phyloP scores from a whole-genome alignment of 2,329 filamentous ascomycete genomes.

The Huntiella abstrusa region DNA sequence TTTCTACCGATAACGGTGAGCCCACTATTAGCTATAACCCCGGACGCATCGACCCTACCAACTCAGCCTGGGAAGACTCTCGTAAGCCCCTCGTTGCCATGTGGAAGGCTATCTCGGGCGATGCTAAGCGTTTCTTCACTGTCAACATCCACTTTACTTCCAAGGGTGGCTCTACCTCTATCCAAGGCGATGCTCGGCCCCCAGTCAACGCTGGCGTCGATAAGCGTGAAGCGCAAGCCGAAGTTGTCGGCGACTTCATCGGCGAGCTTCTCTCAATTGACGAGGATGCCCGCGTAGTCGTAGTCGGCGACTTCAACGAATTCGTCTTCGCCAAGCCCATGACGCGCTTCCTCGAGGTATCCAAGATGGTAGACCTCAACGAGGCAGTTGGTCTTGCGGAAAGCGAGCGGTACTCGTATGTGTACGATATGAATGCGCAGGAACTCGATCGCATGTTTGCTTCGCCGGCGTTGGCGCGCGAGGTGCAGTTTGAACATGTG shows the following conservation, averaged over 20 bases:
- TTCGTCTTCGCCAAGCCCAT: slow-evolving; percentile 45
- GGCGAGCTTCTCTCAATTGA: slow-evolving; percentile 37
- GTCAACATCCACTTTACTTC: slow-evolving; percentile 51
- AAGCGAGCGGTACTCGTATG: slow-evolving; percentile 49
- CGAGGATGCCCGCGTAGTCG: slow-evolving; percentile 35
- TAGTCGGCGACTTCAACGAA: slow-evolving; percentile 55
- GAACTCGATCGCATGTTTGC: slow-evolving; percentile 54
- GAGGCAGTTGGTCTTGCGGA: slow-evolving; percentile 32
- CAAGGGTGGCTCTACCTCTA: slow-evolving; percentile 45
- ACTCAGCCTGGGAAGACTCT: slow-evolving; percentile 38
- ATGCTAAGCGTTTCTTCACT: slow-evolving; percentile 42
- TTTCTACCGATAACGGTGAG: slow-evolving; percentile 26
- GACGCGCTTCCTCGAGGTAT: slow-evolving; percentile 30
- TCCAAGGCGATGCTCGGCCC: slow-evolving; percentile 47
- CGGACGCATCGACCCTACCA: slow-evolving; percentile 44
- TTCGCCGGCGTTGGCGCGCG: slow-evolving; percentile 29
- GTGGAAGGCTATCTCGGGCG: slow-evolving; percentile 39
- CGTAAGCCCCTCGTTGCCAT: slow-evolving; percentile 50
- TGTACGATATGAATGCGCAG: slow-evolving; percentile 51
- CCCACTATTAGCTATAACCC: slow-evolving; percentile 49
- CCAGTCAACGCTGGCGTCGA: slow-evolving; percentile 47
- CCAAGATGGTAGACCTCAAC: slow-evolving; percentile 42
- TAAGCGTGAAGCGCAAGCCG: slow-evolving; percentile 35
- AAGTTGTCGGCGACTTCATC: slow-evolving; percentile 39
- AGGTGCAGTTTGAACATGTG: slow-evolving; percentile 41